Evolutionary conservation across 345 rosid genomes (phyloP), one percentile per base, ranked within the genome.

Genomic region (Rhizophora apiculata): DNA sequence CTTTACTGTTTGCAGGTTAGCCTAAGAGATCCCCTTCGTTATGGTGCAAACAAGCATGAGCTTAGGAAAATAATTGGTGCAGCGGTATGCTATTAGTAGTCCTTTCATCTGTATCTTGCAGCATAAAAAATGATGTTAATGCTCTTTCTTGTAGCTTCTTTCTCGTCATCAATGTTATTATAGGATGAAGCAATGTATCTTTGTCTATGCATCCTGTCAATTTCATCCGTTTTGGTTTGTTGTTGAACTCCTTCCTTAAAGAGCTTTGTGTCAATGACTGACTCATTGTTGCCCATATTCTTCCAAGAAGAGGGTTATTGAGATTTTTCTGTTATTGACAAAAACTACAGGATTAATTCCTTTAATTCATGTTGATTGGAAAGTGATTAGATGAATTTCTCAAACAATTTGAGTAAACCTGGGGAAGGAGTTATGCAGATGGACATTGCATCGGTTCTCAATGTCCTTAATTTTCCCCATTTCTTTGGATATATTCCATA

Each of bases 1-100:
- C 31, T 32, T 32, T 65, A 29, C 34, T 77, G 11, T 69, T 79
- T 68, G 60, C 85, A 92, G 97, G 97, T 95, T 71, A 88, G 96
- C 83, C 79, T 92, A 71, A 90, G 99, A 77, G 97, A 92, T 79
- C 96, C 99, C 27, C 87, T 92, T 65, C 96, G 96, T 56, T 62
- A 74, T 46, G 92, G 95, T 71, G 96, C 86, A 69, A 83, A 83
- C 55, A 96, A 90, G 32, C 76, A 83, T 15, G 85, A 77, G 30
- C 89, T 95, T 29, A 82, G 88, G 77, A 91, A 84, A 75, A 92
- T 95, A 69, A 92, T 95, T 74, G 88, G 92, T 48, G 86, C 92
- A 74, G 98, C 97, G 76, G 99, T 95, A 90, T 57, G 89, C 53
- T 48, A 60, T 67, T 59, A 59, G 30, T 30, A 29, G 20, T 48